These are phyloP conservation scores for Phytophthora cactorum DNA, from an alignment of 352 stramenopile genomes.

Conservation along the genomic window DNA sequence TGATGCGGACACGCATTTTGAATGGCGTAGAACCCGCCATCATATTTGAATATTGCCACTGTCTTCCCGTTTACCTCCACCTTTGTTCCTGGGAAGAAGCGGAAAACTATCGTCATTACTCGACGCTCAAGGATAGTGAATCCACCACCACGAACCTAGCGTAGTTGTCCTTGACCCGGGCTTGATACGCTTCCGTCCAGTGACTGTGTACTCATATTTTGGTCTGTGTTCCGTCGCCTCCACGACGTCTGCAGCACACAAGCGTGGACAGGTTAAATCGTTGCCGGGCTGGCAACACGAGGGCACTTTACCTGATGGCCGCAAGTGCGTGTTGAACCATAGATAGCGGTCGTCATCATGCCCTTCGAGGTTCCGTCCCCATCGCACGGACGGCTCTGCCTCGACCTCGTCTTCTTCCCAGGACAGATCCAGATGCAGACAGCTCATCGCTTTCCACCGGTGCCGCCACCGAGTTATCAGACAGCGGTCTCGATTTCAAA, in stretches of 20 bases:
- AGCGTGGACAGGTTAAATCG: slow-evolving; percentile 3
- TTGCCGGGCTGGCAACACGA: background rate
- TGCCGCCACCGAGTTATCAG: slow-evolving; percentile 1
- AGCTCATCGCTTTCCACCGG: slow-evolving; percentile 21
- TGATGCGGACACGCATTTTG: slow-evolving; percentile 84
- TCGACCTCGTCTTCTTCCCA: slow-evolving; percentile 46
- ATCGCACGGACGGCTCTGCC: slow-evolving; percentile 13
- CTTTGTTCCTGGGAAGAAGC: slow-evolving; percentile 49
- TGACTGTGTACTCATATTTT: slow-evolving; percentile 82
- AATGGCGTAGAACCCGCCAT: slow-evolving; percentile 72
- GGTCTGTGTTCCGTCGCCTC: slow-evolving; percentile 72
- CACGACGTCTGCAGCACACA: slow-evolving; percentile 61
- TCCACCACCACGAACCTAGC: slow-evolving; percentile 47
- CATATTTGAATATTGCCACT: slow-evolving; percentile 87
- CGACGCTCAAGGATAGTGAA: background rate
- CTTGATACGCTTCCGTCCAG: slow-evolving; percentile 77
- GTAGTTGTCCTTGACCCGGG: slow-evolving; percentile 57
- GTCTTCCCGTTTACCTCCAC: slow-evolving; percentile 67
- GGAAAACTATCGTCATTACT: slow-evolving; percentile 1
- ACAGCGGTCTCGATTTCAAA: slow-evolving; percentile 9
- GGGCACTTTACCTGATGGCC: slow-evolving; percentile 52
- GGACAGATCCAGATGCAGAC: slow-evolving; percentile 36
- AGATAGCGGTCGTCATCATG: slow-evolving; percentile 46
- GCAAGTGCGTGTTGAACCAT: slow-evolving; percentile 72
- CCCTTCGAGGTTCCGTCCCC: slow-evolving; percentile 15